Evolutionary conservation across 1,284 basidiomycete genomes (phyloP), one percentile per base, ranked within the genome.

Genomic region (Lentinula novae-zelandiae): DNA sequence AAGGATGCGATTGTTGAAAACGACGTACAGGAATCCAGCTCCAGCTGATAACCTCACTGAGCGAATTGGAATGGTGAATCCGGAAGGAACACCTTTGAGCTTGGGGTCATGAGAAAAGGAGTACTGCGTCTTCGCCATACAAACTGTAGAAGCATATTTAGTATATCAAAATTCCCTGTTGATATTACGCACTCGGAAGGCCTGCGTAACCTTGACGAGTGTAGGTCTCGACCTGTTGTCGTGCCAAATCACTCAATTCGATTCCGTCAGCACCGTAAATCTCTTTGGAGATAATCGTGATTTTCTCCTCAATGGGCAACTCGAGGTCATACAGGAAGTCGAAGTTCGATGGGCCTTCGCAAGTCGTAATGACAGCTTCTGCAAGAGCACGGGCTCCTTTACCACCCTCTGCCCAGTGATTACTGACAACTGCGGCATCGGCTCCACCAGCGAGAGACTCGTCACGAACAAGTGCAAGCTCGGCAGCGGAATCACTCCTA

Each of bases 51-150:
- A 79, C 61, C 93, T 83, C 57, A 98, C 93, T 63, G 89, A 87
- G 49, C 93, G 87, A 71, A 99, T 96, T 8, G 96, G 96, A 62
- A 99, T 81, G 5, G 89, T 96, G 78, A 99, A 99, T 42, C 93
- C 91, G 84, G 62, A 27, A 9, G 95, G 94, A 1, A 92, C 93
- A 67, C 89, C 89, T 81, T 97, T 97, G 66, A 92, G 81, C 68
- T 88, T 88, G n/a, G 95, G 90, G 72, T 98, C 91, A 72, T 96
- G 94, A 27, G 93, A 96, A 79, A 98, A 95, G 20, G 94, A 96
- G 67, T 97, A 92, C 68, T 96, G 96, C 3, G 97, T 99, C 83
- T 99, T 99, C 62, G 96, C 96, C 94, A 98, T 96, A 77, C 96
- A 98, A 71, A 96, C 93, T 87, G 72, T 3, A 49, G 54, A 50